Percentiles rank a stretch among this genome's conserved stretches.
Conservation (phyloP, 1,139 yeast genomes). For the Yamadazyma taylorii region DNA sequence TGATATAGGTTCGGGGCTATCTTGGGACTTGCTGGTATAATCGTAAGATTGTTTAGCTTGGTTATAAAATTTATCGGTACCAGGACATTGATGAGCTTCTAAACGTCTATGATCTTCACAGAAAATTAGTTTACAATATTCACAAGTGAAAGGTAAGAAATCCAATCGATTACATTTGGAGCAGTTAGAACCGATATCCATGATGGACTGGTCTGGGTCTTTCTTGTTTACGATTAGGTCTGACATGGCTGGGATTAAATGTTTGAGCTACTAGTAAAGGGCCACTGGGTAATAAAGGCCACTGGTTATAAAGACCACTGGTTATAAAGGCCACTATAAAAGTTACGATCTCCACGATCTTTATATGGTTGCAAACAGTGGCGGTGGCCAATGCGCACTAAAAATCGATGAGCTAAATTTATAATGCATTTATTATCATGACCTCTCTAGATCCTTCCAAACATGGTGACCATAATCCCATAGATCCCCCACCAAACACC, state of each 20-base stretch:
- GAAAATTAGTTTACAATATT: slow-evolving; percentile 51
- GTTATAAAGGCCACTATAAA: too few species aligned
- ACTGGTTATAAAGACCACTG: too few species aligned
- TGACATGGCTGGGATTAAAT: too few species aligned
- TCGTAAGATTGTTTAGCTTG: slow-evolving; percentile 11
- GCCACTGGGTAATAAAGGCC: too few species aligned
- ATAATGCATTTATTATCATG: too few species aligned
- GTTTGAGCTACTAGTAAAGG: too few species aligned
- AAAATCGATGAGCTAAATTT: too few species aligned
- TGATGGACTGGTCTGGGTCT: slow-evolving; percentile 45
- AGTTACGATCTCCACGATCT: too few species aligned
- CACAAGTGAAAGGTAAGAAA: slow-evolving; percentile 68
- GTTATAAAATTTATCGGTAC: slow-evolving; percentile 16
- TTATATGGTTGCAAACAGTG: slow-evolving; percentile 7
- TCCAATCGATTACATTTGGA: slow-evolving; percentile 61
- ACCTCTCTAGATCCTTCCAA: too few species aligned
- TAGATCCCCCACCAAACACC: too few species aligned
- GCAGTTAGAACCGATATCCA: slow-evolving; percentile 73
- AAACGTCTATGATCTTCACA: slow-evolving; percentile 59
- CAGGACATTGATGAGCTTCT: slow-evolving; percentile 48
- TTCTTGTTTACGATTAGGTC: slow-evolving; percentile 11
- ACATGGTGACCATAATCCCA: too few species aligned
- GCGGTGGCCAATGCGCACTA: slow-evolving; percentile 18
- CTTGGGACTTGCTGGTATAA: slow-evolving; percentile 11
- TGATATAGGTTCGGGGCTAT: slow-evolving; percentile 28